These are phyloP conservation scores for Mayamaea pseudoterrestris DNA, from an alignment of 108 stramenopile genomes.

Conservation along the genomic window DNA sequence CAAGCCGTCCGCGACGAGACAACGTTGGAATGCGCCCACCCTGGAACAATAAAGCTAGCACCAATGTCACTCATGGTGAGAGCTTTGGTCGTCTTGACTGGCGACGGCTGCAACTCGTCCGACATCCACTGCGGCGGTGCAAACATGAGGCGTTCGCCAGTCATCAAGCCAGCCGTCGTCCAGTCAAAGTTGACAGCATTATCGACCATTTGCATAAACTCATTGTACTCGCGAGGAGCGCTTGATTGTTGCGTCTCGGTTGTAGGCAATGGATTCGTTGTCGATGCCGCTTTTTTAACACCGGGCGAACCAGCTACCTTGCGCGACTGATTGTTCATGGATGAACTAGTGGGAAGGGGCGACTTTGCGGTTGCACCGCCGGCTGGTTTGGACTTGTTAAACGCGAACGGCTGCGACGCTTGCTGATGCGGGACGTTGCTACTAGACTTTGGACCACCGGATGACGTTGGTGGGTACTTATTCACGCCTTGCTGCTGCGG, in stretches of 20 bases:
- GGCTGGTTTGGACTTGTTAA: too few relatives aligned
- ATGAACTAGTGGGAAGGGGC: too few relatives aligned
- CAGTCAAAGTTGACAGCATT: conserved; percentile 55
- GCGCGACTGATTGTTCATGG: too few relatives aligned
- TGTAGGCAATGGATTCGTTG: neutral
- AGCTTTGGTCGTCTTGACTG: neutral
- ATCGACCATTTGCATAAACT: conserved; percentile 63
- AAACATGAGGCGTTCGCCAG: conserved; percentile 20
- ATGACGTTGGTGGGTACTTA: too few relatives aligned
- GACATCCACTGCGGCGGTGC: conserved; percentile 41
- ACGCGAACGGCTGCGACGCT: neutral
- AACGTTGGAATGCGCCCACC: conserved; percentile 55
- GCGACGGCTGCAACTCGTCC: conserved; percentile 19
- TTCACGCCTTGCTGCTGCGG: neutral
- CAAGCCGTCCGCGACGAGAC: conserved; percentile 58
- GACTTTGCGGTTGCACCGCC: too few relatives aligned
- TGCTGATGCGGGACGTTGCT: neutral
- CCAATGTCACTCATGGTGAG: neutral
- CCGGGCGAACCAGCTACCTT: too few relatives aligned
- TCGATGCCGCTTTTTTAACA: too few relatives aligned
- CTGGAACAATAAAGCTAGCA: conserved; percentile 19
- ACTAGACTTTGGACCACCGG: too few relatives aligned
- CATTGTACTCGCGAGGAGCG: conserved; percentile 46
- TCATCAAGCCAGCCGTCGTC: conserved; percentile 31
- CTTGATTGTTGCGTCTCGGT: conserved; percentile 13